phyloP scores from a whole-genome alignment of 805 yeast species.

The Saccharomyces eubayanus region DNA sequence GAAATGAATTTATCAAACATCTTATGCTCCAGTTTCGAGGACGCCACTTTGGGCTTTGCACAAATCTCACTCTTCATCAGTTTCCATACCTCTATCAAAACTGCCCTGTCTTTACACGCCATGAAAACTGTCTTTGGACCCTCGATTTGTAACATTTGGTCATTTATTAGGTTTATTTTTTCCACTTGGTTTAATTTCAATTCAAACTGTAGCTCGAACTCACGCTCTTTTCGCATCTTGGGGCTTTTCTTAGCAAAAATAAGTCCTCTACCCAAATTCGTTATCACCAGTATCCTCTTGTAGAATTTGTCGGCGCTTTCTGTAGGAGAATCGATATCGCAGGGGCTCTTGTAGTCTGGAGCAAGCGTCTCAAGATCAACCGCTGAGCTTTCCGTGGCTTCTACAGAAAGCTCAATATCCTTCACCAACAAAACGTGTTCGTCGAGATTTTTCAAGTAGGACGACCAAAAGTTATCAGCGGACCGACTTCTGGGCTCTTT shows the following conservation, averaged over 20 bases:
- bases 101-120: background rate
- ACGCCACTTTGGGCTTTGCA: background rate
- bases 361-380: background rate
- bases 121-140: background rate
- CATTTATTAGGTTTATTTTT: background rate
- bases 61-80: background rate
- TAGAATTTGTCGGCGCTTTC: conserved; percentile 30
- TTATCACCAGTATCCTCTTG: conserved; percentile 47
- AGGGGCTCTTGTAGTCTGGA: background rate
- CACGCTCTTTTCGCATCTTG: background rate
- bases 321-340: background rate
- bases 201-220: background rate
- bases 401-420: background rate
- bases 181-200: background rate
- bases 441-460: conserved; percentile 43
- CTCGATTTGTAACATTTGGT: background rate
- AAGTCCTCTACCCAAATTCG: conserved; percentile 56
- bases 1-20: background rate
- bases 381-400: background rate
- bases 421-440: conserved; percentile 57
- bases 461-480: conserved; percentile 35
- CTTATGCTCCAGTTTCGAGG: background rate
- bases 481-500: background rate
- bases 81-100: background rate
- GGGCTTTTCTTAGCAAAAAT: conserved; percentile 36